phyloP scores from a whole-genome alignment of 345 rosid genomes.

The Boechera stricta region DNA sequence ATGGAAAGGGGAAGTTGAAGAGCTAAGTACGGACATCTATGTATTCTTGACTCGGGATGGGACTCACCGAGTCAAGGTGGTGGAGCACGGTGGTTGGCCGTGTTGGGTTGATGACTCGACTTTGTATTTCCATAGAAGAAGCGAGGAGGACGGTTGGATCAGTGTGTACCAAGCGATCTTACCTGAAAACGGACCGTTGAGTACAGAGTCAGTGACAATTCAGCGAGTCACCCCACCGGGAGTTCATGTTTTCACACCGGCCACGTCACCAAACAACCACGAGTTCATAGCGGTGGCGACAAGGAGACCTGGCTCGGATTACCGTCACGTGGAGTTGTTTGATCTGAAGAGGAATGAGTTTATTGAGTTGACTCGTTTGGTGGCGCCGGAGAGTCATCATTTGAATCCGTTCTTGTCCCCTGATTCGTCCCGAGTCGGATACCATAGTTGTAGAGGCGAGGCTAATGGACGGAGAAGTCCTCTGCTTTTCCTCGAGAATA shows the following conservation, averaged over 20 bases:
- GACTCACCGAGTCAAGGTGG: constrained; percentile 67
- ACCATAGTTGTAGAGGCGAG: constrained; percentile 79
- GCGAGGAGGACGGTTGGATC: constrained; percentile 69
- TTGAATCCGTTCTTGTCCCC: constrained; percentile 87
- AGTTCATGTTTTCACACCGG: constrained; percentile 91
- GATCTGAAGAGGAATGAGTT: constrained; percentile 62
- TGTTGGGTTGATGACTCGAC: constrained; percentile 83
- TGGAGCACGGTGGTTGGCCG: constrained; percentile 93
- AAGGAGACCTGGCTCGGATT: constrained; percentile 61
- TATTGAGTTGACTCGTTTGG: constrained; percentile 67
- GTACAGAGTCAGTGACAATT: constrained; percentile 52
- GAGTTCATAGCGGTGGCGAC: constrained; percentile 78
- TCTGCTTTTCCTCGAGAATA: constrained; percentile 64
- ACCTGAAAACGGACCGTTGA: constrained; percentile 47
- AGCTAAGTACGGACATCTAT: constrained; percentile 74
- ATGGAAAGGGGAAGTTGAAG: constrained; percentile 81
- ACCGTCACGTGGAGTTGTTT: constrained; percentile 82
- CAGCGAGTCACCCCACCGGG: constrained; percentile 82
- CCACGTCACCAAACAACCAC: constrained; percentile 76
- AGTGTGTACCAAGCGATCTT: constrained; percentile 69
- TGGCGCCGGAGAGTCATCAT: constrained; percentile 76
- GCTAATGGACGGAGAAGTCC: constrained; percentile 48
- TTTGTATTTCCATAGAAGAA: constrained; percentile 72
- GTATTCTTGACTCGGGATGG: constrained; percentile 81
- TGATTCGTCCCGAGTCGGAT: constrained; percentile 76